Percentiles rank a stretch among this genome's conserved stretches.
phyloP scores from a whole-genome alignment of 768 basidiomycete genomes.

The Kwoniella dendrophila region DNA sequence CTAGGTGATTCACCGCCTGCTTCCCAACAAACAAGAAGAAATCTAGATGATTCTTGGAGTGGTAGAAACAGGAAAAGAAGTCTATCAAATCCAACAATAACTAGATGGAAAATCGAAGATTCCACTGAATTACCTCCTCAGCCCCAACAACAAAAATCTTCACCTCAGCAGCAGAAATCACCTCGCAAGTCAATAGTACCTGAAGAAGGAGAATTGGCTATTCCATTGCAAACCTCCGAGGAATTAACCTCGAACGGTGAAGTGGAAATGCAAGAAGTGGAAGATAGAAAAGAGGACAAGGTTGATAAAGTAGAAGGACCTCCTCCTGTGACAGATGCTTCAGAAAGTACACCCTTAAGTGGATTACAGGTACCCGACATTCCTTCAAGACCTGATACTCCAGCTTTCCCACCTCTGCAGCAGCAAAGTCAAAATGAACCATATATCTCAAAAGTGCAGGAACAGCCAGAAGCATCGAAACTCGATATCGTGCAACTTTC shows the following conservation, averaged over 20 bases:
- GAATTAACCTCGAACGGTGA: not conserved
- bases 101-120: constrained; percentile 14
- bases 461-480: not conserved
- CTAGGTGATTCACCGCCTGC: not conserved
- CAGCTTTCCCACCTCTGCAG: constrained; percentile 7
- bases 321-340: constrained; percentile 1
- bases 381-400: constrained; percentile 15
- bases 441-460: not conserved
- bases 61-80: constrained; percentile 12
- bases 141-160: not conserved
- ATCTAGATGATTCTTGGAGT: constrained; percentile 17
- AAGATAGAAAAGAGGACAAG: not conserved
- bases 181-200: not conserved
- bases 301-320: constrained; percentile 21
- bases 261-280: not conserved
- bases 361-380: not conserved
- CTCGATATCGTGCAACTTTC: too few species aligned
- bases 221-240: not conserved
- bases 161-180: constrained; percentile 6
- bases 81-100: constrained; percentile 15
- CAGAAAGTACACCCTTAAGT: not conserved
- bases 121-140: not conserved
- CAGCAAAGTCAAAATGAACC: not conserved
- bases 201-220: constrained; percentile 18
- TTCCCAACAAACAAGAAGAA: not conserved